Conservation (phyloP, 768 basidiomycete genomes). For the Paxillus involutus region DNA sequence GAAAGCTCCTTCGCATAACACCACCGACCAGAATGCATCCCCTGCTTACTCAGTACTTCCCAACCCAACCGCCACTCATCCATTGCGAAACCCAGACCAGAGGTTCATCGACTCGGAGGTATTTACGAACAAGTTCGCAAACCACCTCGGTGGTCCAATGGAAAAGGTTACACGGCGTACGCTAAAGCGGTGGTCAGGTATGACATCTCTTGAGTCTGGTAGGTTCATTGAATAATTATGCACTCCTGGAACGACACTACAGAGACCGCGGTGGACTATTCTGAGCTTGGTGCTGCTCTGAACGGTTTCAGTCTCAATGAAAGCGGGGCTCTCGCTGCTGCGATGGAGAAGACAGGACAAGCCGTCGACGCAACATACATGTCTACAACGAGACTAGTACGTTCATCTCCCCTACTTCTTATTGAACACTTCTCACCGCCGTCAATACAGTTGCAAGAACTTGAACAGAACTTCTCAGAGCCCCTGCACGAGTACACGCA, state of each 20-base stretch:
- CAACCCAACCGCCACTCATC: slow-evolving; percentile 84
- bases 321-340: slow-evolving; percentile 65
- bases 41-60: slow-evolving; percentile 83
- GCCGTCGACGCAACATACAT: slow-evolving; percentile 94
- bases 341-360: slow-evolving; percentile 96
- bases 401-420: slow-evolving; percentile 22
- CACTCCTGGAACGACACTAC: slow-evolving; percentile 2
- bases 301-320: slow-evolving; percentile 95
- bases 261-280: slow-evolving; percentile 86
- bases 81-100: slow-evolving; percentile 90
- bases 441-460: slow-evolving; percentile 73
- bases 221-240: slow-evolving; percentile 2
- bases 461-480: slow-evolving; percentile 94
- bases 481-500: slow-evolving; percentile 95
- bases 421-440: slow-evolving; percentile 8
- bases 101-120: slow-evolving; percentile 94
- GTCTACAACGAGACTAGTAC: slow-evolving; percentile 84
- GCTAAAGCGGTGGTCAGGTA: slow-evolving; percentile 94
- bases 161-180: slow-evolving; percentile 93
- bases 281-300: slow-evolving; percentile 86
- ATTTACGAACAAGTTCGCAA: slow-evolving; percentile 94
- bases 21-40: slow-evolving; percentile 74
- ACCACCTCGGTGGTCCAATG: slow-evolving; percentile 89
- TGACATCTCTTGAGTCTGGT: slow-evolving; percentile 20
- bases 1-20: slow-evolving; percentile 93